Base-by-base conservation (phyloP, 495 filamentous ascomycete genomes). In the Mytilinidion resinicola region DNA sequence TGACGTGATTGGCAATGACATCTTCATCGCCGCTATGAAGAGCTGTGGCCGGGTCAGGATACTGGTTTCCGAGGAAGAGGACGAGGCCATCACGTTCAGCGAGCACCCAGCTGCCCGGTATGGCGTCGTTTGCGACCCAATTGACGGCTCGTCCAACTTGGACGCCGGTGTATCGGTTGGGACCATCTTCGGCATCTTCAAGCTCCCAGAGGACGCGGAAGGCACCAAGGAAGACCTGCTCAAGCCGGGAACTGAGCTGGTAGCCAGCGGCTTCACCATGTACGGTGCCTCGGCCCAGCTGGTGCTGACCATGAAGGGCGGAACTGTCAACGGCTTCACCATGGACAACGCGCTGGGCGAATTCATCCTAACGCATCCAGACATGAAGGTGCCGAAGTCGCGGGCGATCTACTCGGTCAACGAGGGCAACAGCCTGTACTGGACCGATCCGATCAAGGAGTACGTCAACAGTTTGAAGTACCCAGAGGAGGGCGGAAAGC, bases 191-290 rank as follows among this genome's bases (percentile, higher is more conserved):
- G 90, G 86, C 63, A 84, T 98, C 70, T 93, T 90, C 79, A 90
- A 89, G 73, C 82, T 98, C 9, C 81, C 84, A 57, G 85, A 87
- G 35, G 77, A 75, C 34, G 81, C 88, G 1, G 78, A 83, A 55
- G 88, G 87, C 46, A 83, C 80, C 20, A 86, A 89, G 53, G 83
- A 95, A 70, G 89, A 96, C 71, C 78, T 97, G 41, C 81, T 96
- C 55, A 83, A 82, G 71, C 88, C 95, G 0, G 93, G 95, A 38
- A 89, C 89, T 1, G 89, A 95, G 72, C 82, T 97, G 34, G 85
- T 97, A 33, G 93, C 95, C 19, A 85, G 89, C 4, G 93, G 93
- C 1, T 98, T 98, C 78, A 98, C 93, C 72, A 98, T 98, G 93
- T 98, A 98, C 74, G 93, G 93, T 67, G 93, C 93, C 63, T 96